phyloP scores from a whole-genome alignment of 129 eudicot genomes.

The Pittosporum tobira region DNA sequence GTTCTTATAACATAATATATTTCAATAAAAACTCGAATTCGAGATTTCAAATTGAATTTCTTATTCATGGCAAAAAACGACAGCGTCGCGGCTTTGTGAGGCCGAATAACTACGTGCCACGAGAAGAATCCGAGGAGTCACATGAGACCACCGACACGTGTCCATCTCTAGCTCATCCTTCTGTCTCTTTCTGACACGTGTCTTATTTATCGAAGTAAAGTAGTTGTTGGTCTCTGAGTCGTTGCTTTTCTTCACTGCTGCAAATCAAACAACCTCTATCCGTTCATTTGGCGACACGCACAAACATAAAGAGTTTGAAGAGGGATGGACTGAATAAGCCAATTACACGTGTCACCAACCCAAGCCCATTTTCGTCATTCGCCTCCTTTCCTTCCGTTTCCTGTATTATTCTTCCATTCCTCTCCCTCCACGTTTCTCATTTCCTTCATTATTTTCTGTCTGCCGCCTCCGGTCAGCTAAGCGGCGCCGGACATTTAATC shows the following conservation, averaged over 20 bases:
- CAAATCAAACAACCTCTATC: conserved; percentile 3
- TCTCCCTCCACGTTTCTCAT: not conserved
- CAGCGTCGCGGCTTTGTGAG: conserved; percentile 23
- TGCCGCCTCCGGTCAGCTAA: not conserved
- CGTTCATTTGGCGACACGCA: not conserved
- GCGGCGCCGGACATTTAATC: conserved; percentile 4
- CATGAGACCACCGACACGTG: conserved; percentile 28
- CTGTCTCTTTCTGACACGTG: conserved; percentile 23
- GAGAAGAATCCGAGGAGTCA: not conserved
- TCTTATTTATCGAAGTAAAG: conserved; percentile 24
- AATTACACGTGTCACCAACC: conserved; percentile 29
- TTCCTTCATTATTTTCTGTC: not conserved
- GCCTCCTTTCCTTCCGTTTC: not conserved
- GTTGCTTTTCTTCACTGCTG: conserved; percentile 16
- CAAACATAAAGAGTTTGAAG: not conserved
- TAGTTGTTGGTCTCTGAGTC: conserved; percentile 14
- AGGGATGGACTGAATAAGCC: not conserved
- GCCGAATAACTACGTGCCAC: conserved; percentile 20
- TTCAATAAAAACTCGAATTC: no score
- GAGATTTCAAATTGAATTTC: no score
- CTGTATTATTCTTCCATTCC: not conserved
- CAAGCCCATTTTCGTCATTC: conserved; percentile 19
- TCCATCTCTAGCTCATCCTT: not conserved
- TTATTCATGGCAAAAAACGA: not conserved
- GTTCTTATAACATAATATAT: no score